phyloP scores from a whole-genome alignment of 768 basidiomycete species.

The Psilocybe sp. region DNA sequence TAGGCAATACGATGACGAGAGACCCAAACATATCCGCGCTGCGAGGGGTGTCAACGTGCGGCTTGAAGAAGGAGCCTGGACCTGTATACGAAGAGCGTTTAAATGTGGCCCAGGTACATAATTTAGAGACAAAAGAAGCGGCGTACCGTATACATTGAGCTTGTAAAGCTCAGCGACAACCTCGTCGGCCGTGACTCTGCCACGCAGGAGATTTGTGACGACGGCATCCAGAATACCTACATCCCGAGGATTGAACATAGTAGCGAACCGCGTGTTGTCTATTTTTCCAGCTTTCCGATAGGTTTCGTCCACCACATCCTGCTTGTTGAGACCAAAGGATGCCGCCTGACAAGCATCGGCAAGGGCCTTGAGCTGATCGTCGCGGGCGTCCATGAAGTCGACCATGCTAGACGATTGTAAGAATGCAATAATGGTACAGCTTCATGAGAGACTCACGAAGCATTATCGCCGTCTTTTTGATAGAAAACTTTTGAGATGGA shows the following conservation, averaged over 20 bases:
- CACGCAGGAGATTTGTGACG: slow-evolving; percentile 16
- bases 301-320: slow-evolving; percentile 28
- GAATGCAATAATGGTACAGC: no score
- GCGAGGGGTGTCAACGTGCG: slow-evolving; percentile 45
- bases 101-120: no score
- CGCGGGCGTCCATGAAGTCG: no score
- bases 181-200: slow-evolving; percentile 9
- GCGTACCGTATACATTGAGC: slow-evolving; percentile 44
- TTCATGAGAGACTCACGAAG: no score
- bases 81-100: slow-evolving; percentile 5
- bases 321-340: slow-evolving; percentile 22
- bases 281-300: slow-evolving; percentile 31
- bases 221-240: slow-evolving; percentile 25
- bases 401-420: no score
- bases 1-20: slow-evolving; percentile 43
- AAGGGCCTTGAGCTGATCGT: slow-evolving; percentile 14
- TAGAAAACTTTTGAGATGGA: no score
- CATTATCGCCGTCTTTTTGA: no score
- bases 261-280: slow-evolving; percentile 23
- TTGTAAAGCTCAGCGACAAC: slow-evolving; percentile 39
- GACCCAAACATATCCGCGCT: slow-evolving; percentile 44
- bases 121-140: no score
- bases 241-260: slow-evolving; percentile 22
- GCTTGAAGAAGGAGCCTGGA: slow-evolving; percentile 38
- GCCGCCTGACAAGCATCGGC: slow-evolving; percentile 21